Base-by-base conservation (phyloP, 1,139 yeast species). In the Protomyces arabidopsidicola region DNA sequence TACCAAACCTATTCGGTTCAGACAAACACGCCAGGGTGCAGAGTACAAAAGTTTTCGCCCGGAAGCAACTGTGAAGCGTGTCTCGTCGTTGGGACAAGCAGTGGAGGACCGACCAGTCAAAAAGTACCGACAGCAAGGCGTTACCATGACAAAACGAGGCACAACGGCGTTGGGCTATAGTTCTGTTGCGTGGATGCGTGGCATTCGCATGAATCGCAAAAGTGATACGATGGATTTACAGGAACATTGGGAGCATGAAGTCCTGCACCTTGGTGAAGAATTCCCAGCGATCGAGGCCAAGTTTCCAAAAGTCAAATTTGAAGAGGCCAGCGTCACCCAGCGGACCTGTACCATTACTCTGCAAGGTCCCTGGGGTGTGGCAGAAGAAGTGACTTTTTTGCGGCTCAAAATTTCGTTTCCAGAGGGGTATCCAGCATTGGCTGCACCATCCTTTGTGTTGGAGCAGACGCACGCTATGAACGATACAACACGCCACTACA, bases 101-200 rank as follows among this genome's bases (percentile, higher is more conserved):
- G 35, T 34, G 34, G 42, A 36, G 9, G 36, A 24, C 9, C 53
- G 36, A 34, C 53, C 53, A 6, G 12, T 31, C 2, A 50, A n/a
- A 24, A 27, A 18, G 20, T 24, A 27, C 18, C 16, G 20, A n/a
- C 53, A 50, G 27, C 53, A 22, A 24, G 53, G 20, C 16, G 53
- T 60, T 48, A 61, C 63, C 16, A 60, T 45, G 24, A 36, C 65
- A n/a, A 50, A 50, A 31, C 36, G 53, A 22, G 53, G 53, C 16
- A 24, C 35, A n/a, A 8, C 54, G 24, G 12, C 52, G 63, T n/a
- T 27, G 42, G 38, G 34, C 12, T 12, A 45, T 3, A 57, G 85
- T 68, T 97, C 91, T 72, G 77, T 93, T 66, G 85, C 87, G 69
- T 93, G 98, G 98, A 86, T 93, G 52, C 86, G 97, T 0, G 98